These are phyloP conservation scores for Rhododendron ovatum DNA, from an alignment of 148 eudicot genomes.

Conservation along the genomic window DNA sequence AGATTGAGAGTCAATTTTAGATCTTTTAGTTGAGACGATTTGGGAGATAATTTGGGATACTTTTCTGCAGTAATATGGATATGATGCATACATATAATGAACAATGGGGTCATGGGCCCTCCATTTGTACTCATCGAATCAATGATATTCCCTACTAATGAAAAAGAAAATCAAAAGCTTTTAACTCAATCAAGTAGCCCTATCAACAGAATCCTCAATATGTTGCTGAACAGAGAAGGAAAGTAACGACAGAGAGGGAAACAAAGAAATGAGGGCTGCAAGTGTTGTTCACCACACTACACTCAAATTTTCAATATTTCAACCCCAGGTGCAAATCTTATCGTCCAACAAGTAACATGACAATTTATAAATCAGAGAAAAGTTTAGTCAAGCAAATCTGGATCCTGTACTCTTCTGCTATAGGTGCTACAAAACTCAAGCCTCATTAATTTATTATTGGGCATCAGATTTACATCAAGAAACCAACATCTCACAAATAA, in stretches of 20 bases:
- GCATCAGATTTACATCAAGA: no score
- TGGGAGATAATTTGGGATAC: neutral
- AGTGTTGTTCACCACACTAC: neutral
- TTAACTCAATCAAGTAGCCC: neutral
- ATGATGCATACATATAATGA: neutral
- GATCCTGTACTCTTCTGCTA: no score
- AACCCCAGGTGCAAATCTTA: no score
- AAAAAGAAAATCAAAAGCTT: neutral
- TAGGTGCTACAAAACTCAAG: no score
- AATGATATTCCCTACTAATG: neutral
- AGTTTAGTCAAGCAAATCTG: no score
- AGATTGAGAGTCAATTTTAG: neutral
- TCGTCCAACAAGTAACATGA: no score
- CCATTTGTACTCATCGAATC: neutral
- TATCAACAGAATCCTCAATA: neutral
- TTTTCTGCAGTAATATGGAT: neutral
- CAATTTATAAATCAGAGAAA: no score
- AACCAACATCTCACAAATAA: no score
- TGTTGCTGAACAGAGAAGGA: neutral
- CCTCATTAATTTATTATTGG: no score
- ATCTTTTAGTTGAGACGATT: neutral
- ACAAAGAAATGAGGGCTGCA: neutral
- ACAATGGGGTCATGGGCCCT: neutral
- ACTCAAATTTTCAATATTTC: no score
- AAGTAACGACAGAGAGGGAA: neutral